Base-by-base conservation (phyloP, 1,284 basidiomycete species). In the Termitomyces sp. region DNA sequence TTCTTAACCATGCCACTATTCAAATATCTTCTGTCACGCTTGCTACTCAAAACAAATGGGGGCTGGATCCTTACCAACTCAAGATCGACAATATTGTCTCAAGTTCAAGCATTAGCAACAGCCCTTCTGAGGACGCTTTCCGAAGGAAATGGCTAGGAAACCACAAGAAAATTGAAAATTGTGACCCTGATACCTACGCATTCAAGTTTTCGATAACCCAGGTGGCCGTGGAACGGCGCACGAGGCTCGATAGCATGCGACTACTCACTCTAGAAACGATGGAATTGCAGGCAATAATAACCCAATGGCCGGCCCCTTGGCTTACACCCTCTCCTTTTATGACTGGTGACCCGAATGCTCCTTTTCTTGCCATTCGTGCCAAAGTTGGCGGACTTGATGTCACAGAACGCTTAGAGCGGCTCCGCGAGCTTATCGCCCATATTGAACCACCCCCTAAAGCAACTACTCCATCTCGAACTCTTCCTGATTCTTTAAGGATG, bases 261-360 rank as follows among this genome's bases (percentile, higher is more conserved):
- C 61, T 88, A 30, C 56, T 82, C 46, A 73, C 70, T 21, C 54
- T 84, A n/a, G 73, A 75, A 13, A 65, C 68, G 2, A 59, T 80
- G 28, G 64, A 73, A 36, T 59, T 81, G 21, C 69, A 79, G 41
- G 64, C 73, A 2, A 66, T 88, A 26, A 64, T 75, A 17, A 79
- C 78, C 2, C 80, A 84, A 64, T 88, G 84, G 84, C 81, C 83
- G 8, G 67, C 74, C 30, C 77, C 79, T 15, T 79, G 77, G 72
- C 67, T 84, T 26, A 67, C 69, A 31, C 68, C 77, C 3, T 71
- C 78, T 4, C 67, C 73, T n/a, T 79, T 81, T 63, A 67, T 84
- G 48, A 61, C 64, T n/a, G 81, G 78, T 31, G 83, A 87, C 62
- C 78, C 82, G 3, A 84, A 84, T 63, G 73, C 77, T 5, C 75